These are phyloP conservation scores for Ampelocalamus luodianensis DNA, from an alignment of 176 grass and related monocot species.

Conservation along the genomic window DNA sequence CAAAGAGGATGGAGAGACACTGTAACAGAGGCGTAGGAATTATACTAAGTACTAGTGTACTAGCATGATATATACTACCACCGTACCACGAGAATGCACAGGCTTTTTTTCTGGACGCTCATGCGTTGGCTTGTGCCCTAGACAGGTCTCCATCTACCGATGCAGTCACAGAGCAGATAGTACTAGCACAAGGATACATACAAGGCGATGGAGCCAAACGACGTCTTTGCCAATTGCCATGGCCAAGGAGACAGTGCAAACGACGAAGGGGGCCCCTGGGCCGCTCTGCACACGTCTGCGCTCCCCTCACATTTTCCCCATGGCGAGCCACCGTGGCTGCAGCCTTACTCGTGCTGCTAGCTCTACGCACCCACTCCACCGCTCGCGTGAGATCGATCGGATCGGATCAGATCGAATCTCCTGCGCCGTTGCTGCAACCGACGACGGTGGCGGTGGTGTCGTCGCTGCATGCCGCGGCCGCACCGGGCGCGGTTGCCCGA, in stretches of 20 bases:
- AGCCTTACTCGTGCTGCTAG: not conserved
- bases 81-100: not conserved
- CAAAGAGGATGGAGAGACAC: not conserved
- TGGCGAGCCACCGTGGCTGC: conserved; percentile 1
- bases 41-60: not conserved
- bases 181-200: not conserved
- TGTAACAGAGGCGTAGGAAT: not conserved
- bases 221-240: conserved; percentile 24
- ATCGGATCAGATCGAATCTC: not conserved
- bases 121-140: not conserved
- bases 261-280: not conserved
- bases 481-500: too few relatives aligned
- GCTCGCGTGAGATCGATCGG: not conserved
- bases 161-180: not conserved
- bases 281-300: not conserved
- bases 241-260: not conserved
- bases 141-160: not conserved
- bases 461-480: too few relatives aligned
- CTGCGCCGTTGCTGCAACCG: not conserved
- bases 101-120: conserved; percentile 23
- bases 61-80: too few relatives aligned
- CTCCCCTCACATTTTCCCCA: not conserved
- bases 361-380: not conserved
- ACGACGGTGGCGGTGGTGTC: not conserved
- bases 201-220: conserved; percentile 14